phyloP scores from a whole-genome alignment of 331 rosid species.

The Quercus phellos region DNA sequence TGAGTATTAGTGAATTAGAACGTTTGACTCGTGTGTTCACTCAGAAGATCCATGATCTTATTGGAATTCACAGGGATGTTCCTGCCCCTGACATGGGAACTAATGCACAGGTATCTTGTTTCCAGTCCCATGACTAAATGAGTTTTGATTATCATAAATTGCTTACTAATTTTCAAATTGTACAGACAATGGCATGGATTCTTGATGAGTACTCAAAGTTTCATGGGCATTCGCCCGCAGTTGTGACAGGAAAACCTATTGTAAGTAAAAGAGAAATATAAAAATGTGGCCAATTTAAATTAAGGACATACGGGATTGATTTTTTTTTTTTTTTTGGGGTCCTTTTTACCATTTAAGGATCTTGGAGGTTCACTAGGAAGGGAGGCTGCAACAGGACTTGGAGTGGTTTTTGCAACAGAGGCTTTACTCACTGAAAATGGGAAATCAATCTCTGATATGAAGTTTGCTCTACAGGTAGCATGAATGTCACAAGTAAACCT shows the following conservation, averaged over 20 bases:
- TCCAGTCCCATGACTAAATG: background rate
- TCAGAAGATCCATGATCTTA: constrained; percentile 84
- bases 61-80: constrained; percentile 79
- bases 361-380: constrained; percentile 98
- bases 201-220: constrained; percentile 92
- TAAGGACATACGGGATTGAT: background rate
- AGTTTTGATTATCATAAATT: background rate
- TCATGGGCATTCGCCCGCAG: constrained; percentile 91
- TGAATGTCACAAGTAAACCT: background rate
- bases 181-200: constrained; percentile 94
- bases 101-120: constrained; percentile 56
- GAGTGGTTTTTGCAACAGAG: constrained; percentile 70
- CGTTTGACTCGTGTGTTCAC: constrained; percentile 94
- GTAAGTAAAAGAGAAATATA: constrained; percentile 33
- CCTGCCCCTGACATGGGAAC: constrained; percentile 98
- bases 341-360: constrained; percentile 36
- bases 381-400: constrained; percentile 94
- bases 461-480: constrained; percentile 73
- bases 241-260: constrained; percentile 91
- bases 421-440: constrained; percentile 81
- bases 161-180: background rate
- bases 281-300: background rate
- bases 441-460: constrained; percentile 51
- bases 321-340: background rate
- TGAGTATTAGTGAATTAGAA: constrained; percentile 73